Evolutionary conservation across 2,329 filamentous ascomycete species (phyloP).

Genomic region (Claviceps arundinis): DNA sequence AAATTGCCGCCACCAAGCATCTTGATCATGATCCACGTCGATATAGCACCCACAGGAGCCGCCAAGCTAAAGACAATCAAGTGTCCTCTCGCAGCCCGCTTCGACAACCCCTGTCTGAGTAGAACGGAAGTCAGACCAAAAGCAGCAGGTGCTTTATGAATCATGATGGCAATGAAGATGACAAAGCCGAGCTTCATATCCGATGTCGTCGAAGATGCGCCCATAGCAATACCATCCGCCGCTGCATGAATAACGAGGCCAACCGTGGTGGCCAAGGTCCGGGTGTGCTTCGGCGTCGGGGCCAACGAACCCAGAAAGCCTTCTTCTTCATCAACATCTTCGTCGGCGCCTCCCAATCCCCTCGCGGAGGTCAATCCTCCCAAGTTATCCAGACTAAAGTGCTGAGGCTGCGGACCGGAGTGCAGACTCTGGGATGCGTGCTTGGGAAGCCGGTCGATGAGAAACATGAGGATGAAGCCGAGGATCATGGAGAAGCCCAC

Average conservation of each 20-base stretch:
- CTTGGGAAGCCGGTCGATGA: constrained; percentile 75
- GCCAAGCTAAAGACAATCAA: constrained; percentile 84
- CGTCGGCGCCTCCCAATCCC: constrained; percentile 30
- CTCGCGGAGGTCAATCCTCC: constrained; percentile 28
- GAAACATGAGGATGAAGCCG: constrained; percentile 93
- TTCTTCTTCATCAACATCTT: constrained; percentile 42
- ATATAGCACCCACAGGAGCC: constrained; percentile 71
- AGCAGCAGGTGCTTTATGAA: constrained; percentile 91
- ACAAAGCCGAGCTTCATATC: constrained; percentile 72
- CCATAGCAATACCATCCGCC: constrained; percentile 90
- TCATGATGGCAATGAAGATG: constrained; percentile 92
- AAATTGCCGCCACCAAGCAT: constrained; percentile 51
- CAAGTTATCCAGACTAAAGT: constrained; percentile 80
- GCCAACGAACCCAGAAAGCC: constrained; percentile 46
- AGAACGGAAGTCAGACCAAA: constrained; percentile 88
- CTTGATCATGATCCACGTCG: constrained; percentile 69
- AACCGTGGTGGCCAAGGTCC: constrained; percentile 69
- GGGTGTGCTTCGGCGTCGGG: constrained; percentile 43
- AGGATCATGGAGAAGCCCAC: constrained; percentile 77
- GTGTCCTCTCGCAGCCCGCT: constrained; percentile 71
- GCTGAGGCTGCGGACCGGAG: constrained; percentile 54
- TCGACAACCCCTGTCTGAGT: constrained; percentile 81
- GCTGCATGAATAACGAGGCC: constrained; percentile 93
- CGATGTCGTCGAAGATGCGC: constrained; percentile 67
- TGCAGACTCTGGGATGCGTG: constrained; percentile 55